Evolutionary conservation across 192 early-diverging fungal genomes (phyloP).

Genomic region (Gorgonomyces haynaldii): DNA sequence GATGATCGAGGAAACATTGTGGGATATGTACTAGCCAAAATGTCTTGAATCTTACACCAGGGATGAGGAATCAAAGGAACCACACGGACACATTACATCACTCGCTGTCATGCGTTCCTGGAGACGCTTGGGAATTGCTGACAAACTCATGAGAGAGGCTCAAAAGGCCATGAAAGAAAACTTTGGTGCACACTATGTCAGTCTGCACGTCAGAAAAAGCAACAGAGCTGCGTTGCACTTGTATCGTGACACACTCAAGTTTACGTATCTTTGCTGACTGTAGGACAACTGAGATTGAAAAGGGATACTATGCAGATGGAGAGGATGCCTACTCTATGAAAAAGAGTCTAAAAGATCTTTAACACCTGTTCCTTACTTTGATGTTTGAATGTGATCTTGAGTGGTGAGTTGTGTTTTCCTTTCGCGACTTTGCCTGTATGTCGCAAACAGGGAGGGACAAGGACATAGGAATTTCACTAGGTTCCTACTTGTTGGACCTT

Average conservation of each 20-base stretch:
- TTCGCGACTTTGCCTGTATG: too few species aligned
- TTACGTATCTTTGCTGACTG: slow-evolving; percentile 31
- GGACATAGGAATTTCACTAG: slow-evolving; percentile 3
- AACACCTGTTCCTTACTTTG: too few species aligned
- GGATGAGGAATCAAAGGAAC: slow-evolving; percentile 65
- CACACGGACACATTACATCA: slow-evolving; percentile 93
- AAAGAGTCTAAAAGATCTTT: background rate
- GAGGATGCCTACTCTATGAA: slow-evolving; percentile 44
- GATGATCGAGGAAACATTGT: slow-evolving; percentile 84
- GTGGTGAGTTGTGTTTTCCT: too few species aligned
- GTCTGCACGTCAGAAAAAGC: slow-evolving; percentile 86
- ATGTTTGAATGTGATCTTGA: too few species aligned
- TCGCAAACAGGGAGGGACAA: too few species aligned
- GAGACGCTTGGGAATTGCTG: slow-evolving; percentile 89
- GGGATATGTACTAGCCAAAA: slow-evolving; percentile 95
- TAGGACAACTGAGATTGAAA: slow-evolving; percentile 78
- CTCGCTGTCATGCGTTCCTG: slow-evolving; percentile 95
- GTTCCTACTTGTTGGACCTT: slow-evolving; percentile 15
- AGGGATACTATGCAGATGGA: slow-evolving; percentile 96
- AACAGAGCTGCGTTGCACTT: slow-evolving; percentile 88
- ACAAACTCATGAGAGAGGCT: slow-evolving; percentile 91
- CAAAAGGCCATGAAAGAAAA: slow-evolving; percentile 80
- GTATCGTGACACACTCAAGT: slow-evolving; percentile 88
- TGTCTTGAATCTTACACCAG: slow-evolving; percentile 56
- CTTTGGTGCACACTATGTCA: slow-evolving; percentile 78